phyloP scores from a whole-genome alignment of 129 eudicot genomes.

The Artemisia annua region DNA sequence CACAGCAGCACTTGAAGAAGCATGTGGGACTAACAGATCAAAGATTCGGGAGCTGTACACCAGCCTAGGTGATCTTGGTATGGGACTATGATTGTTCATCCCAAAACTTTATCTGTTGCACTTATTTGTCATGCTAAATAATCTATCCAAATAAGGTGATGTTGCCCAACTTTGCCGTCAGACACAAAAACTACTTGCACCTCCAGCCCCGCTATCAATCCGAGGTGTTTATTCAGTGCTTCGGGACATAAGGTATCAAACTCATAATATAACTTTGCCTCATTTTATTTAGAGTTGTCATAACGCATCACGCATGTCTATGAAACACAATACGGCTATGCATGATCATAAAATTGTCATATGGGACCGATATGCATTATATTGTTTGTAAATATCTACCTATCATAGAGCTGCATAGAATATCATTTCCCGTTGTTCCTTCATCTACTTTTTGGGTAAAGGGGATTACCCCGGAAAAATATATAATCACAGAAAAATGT shows the following conservation, averaged over 20 bases:
- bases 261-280: not conserved
- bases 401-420: too few species aligned
- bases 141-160: conserved; percentile 61
- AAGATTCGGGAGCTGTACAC: conserved; percentile 72
- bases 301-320: conserved; percentile 10
- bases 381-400: not conserved
- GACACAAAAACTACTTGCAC: conserved; percentile 79
- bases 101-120: not conserved
- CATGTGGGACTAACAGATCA: conserved; percentile 77
- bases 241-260: conserved; percentile 75
- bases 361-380: conserved; percentile 14
- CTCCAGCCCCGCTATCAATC: conserved; percentile 77
- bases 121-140: conserved; percentile 24
- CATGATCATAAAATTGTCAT: conserved; percentile 15
- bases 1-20: conserved; percentile 83
- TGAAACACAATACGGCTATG: not conserved
- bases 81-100: conserved; percentile 8
- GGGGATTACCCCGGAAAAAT: too few species aligned
- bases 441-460: too few species aligned
- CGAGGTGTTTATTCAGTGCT: conserved; percentile 74
- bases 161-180: conserved; percentile 98
- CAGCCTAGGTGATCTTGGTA: conserved; percentile 97
- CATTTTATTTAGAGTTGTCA: not conserved
- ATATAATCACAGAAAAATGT: too few species aligned
- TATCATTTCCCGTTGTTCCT: too few species aligned